Conservation (phyloP, 768 basidiomycete species). For the Sistotremastrum niveocremeum region DNA sequence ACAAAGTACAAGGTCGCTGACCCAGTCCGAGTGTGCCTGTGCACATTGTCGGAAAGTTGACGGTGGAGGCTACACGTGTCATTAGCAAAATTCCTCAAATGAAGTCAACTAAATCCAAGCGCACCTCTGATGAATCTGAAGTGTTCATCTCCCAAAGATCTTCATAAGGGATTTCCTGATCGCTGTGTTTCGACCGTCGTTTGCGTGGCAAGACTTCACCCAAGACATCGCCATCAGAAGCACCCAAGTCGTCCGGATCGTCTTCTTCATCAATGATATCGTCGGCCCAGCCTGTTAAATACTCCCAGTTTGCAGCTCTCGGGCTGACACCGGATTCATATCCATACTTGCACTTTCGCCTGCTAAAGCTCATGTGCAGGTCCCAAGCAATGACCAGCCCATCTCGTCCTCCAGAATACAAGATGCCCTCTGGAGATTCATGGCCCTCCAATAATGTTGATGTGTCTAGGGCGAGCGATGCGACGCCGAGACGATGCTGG, state of each 20-base stretch:
- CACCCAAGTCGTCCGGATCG: conserved; percentile 45
- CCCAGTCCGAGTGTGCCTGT: conserved; percentile 89
- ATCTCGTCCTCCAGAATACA: conserved; percentile 85
- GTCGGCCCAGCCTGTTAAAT: conserved; percentile 75
- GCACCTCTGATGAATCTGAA: conserved; percentile 35
- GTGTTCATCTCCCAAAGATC: conserved; percentile 60
- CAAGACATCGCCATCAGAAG: conserved; percentile 64
- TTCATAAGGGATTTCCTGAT: conserved; percentile 41
- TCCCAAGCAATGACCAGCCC: conserved; percentile 86
- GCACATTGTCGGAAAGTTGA: conserved; percentile 68
- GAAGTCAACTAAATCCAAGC: conserved; percentile 9
- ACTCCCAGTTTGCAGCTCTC: conserved; percentile 49
- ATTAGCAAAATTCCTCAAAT: conserved; percentile 2
- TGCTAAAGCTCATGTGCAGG: conserved; percentile 49
- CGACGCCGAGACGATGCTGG: conserved; percentile 78
- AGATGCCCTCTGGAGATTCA: conserved; percentile 64
- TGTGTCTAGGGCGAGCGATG: conserved; percentile 76
- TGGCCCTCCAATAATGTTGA: conserved; percentile 63
- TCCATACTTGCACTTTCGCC: conserved; percentile 22
- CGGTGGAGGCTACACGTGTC: conserved; percentile 28
- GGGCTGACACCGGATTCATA: conserved; percentile 10
- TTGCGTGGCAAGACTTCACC: conserved; percentile 48
- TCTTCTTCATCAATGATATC: conserved; percentile 51
- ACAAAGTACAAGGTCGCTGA: conserved; percentile 87
- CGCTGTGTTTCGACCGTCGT: conserved; percentile 20